Evolutionary conservation across 164 flowering plant genomes (phyloP).

Genomic region (Euptelea pleiosperma): DNA sequence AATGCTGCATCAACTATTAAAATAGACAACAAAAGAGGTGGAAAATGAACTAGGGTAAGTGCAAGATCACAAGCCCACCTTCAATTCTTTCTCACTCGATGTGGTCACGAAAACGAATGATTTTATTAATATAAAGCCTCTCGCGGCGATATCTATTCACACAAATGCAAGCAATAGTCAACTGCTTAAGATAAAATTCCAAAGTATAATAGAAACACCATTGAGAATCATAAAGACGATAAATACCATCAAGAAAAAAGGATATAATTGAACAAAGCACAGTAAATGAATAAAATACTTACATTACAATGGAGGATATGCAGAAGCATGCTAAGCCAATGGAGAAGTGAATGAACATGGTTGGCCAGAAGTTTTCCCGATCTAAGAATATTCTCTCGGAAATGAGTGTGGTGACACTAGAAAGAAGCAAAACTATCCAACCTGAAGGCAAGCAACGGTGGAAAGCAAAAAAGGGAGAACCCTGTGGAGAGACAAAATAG

Average conservation of each 20-base stretch:
- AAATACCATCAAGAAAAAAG: neutral
- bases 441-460: conserved; percentile 72
- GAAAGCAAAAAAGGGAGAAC: conserved; percentile 61
- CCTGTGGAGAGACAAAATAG: conserved; percentile 36
- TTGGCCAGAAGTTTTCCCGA: conserved; percentile 61
- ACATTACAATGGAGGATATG: conserved; percentile 66
- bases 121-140: conserved; percentile 58
- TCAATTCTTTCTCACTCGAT: conserved; percentile 23
- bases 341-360: conserved; percentile 62
- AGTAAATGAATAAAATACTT: conserved; percentile 24
- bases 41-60: neutral
- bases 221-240: neutral
- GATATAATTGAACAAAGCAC: neutral
- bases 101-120: conserved; percentile 63
- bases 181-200: neutral
- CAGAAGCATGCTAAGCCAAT: conserved; percentile 65
- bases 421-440: conserved; percentile 54
- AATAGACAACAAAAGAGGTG: neutral
- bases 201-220: no score
- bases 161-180: neutral
- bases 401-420: conserved; percentile 51
- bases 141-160: conserved; percentile 54
- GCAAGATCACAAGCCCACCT: neutral
- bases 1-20: neutral
- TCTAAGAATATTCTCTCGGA: conserved; percentile 69